Evolutionary conservation across 192 early-diverging fungal species (phyloP), one percentile per base, ranked within the genome.

Genomic region (Kickxella alabastrina): DNA sequence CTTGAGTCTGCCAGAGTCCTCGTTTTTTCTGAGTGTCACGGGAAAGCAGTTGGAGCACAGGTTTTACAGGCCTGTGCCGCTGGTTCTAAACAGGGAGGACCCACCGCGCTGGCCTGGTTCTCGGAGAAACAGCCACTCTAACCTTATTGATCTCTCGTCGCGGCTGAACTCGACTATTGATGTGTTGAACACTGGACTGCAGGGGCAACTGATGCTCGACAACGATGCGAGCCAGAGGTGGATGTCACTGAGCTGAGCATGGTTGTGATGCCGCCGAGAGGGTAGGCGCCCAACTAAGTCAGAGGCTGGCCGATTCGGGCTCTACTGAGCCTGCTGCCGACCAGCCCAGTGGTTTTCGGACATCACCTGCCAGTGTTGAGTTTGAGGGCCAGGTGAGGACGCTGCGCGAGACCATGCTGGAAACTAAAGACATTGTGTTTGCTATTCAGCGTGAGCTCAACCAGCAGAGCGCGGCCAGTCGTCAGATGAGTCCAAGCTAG

Each of bases 371-470:
- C n/a, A n/a, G n/a, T n/a, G 52, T 42, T 23, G 64, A 67, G 52
- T 52, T 75, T 7, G 60, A 63, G 23, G 37, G 34, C 18, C 71
- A 75, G 22, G 59, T 75, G 15, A 56, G 54, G 36, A 54, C 57
- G 13, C 44, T 75, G 54, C 71, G 71, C 32, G 57, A 67, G 26
- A 63, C 64, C 8, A 75, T 75, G 71, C 51, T 57, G 13, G 71
- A 75, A 17, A 75, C 71, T 24, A 67, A 63, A 35, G 47, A 35
- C 12, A 63, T 63, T n/a, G 64, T 75, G 17, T 56, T 42, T 38
- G 41, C 64, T 12, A 75, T 75, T 13, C 59, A 62, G 36, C 27
- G 28, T 6, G 63, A 75, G 47, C 34, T 75, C 10, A 48, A 54
- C 24, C 52, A 59, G 41, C 62, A 58, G 32, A 54, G 31, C 6